Evolutionary conservation across 345 rosid genomes (phyloP), one percentile per base, ranked within the genome.

Genomic region (Noccaea caerulescens): DNA sequence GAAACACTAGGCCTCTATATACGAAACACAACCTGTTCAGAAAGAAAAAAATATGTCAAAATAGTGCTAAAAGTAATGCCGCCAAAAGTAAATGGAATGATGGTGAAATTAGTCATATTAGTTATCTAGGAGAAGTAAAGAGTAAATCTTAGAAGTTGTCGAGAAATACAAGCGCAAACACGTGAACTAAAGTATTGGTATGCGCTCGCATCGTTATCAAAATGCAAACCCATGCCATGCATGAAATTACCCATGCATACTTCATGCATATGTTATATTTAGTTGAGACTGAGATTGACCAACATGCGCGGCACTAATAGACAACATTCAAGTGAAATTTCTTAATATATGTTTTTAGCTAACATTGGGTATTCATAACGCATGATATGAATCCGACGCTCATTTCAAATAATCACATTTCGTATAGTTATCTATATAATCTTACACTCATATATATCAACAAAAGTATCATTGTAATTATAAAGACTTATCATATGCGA

Each of bases 251-350:
- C 30, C 23, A 20, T 16, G 18, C n/a, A n/a, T n/a, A n/a, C n/a
- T n/a, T n/a, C 30, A 52, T 27, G 37, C 12, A 52, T 39, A 3
- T 49, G 3, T 1, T 27, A 27, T 27, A 27, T 27, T 36, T 7
- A 59, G 7, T 59, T 41, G 37, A 27, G 36, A 59, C 8, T 37
- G 14, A 57, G 37, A 37, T 57, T 38, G 39, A 14, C 47, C 47
- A 58, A 39, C 36, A 6, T 46, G 56, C 7, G 20, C 20, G 11
- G 36, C 36, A 41, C 20, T 6, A 23, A 23, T 4, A 27, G 30
- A 27, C 30, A 27, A 4, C 30, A 27, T 27, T 27, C 30, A 8
- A n/a, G n/a, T 50, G 46, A 58, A 38, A 18, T 38, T 58, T 58
- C 45, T 16, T 57, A 11, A 7, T 16, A 11, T 57, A 20, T 27